Evolutionary conservation across 2,329 filamentous ascomycete species (phyloP), one percentile per base, ranked within the genome.

Genomic region (Colletotrichum zoysiae): DNA sequence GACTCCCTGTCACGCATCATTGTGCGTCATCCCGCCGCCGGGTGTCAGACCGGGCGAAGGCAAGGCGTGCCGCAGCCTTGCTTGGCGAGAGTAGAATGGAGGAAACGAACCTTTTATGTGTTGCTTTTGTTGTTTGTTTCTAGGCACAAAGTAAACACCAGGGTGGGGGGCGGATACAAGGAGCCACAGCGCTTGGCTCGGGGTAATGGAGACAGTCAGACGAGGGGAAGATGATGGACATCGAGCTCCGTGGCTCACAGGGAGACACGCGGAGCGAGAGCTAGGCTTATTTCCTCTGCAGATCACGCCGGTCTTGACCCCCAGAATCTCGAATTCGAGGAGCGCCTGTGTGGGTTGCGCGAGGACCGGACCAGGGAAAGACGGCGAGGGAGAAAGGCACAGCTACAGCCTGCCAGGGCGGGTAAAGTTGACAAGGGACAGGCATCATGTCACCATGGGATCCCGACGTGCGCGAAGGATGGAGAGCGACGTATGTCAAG

Each of bases 401-500:
- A n/a, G 58, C 40, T 23, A 5, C 33, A 56, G 9, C 20, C 18
- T 14, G 1, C 6, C 18, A n/a, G 3, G 30, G 57, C 8, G 40
- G 40, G 33, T n/a, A n/a, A 8, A 33, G 33, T 42, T 40, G 48
- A 40, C 26, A 48, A 48, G 42, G 57, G 30, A 35, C 53, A 58
- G 44, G 26, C 33, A 64, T 46, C 26, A 40, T 16, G 5, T 30
- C 33, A 26, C 26, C 44, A 26, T 33, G 53, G 2, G 40, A 8
- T 35, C 30, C 44, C 48, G 23, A 40, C 51, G 50, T n/a, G 20
- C 40, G 46, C 23, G 58, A 58, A 71, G 69, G 65, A 64, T 60
- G 4, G 33, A 56, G 42, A 58, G 14, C 65, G 69, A 71, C 65
- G 69, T 71, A 71, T 60, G 69, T 69, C 69, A 71, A 71, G 69